phyloP scores from a whole-genome alignment of 2,329 filamentous ascomycete genomes.

The Exophiala oligosperma region DNA sequence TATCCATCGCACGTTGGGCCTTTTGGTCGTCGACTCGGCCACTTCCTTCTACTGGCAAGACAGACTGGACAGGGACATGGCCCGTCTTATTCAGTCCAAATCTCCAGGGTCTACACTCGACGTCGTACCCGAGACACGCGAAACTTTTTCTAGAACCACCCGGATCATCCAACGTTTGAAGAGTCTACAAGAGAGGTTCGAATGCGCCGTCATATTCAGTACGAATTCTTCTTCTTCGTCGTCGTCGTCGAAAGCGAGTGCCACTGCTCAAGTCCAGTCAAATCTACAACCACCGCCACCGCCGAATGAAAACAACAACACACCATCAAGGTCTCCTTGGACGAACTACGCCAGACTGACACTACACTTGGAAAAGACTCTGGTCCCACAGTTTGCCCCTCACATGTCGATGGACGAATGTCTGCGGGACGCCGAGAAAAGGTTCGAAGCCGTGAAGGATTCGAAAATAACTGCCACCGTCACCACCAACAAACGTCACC shows the following conservation, averaged over 20 bases:
- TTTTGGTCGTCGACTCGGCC: constrained; percentile 56
- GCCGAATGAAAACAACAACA: too few relatives aligned
- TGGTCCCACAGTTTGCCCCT: constrained; percentile 39
- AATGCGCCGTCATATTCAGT: constrained; percentile 42
- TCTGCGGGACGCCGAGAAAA: constrained; percentile 35
- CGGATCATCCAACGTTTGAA: constrained; percentile 32
- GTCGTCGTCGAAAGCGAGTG: too few relatives aligned
- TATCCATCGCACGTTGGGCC: constrained; percentile 45
- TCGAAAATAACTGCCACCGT: constrained; percentile 11
- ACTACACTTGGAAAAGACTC: constrained; percentile 38
- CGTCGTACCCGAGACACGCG: too few relatives aligned
- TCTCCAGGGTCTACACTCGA: constrained; percentile 29
- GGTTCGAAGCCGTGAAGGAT: constrained; percentile 36
- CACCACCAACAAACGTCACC: not conserved
- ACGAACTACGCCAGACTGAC: constrained; percentile 39
- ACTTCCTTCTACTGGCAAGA: constrained; percentile 59
- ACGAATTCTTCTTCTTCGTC: not conserved
- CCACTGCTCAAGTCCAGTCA: not conserved
- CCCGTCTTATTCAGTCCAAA: constrained; percentile 33
- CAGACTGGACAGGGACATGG: constrained; percentile 45
- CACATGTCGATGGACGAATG: constrained; percentile 36
- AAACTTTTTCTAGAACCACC: not conserved
- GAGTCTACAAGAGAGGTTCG: constrained; percentile 38
- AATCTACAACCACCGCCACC: not conserved
- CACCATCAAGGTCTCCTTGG: constrained; percentile 34